phyloP scores from a whole-genome alignment of 2,329 filamentous ascomycete species.

The Zymoseptoria ardabiliae region DNA sequence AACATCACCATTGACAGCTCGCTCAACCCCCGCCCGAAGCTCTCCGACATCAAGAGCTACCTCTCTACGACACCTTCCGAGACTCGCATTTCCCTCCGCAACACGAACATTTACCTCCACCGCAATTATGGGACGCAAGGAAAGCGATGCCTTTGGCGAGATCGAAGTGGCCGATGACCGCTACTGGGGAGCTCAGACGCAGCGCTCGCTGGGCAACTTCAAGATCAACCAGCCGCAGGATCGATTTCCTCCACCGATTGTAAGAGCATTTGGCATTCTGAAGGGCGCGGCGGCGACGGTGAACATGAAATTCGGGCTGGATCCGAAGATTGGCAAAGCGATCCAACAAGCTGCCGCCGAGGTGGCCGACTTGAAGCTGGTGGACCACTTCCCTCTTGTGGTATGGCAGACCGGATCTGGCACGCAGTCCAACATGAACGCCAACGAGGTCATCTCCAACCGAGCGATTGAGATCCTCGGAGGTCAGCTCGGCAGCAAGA shows the following conservation, averaged over 20 bases:
- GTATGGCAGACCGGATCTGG: slow-evolving; percentile 99
- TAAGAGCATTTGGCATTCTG: slow-evolving; percentile 90
- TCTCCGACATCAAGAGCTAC: slow-evolving; percentile 2
- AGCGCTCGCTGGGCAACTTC: slow-evolving; percentile 95
- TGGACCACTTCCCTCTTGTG: slow-evolving; percentile 96
- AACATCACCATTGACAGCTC: slow-evolving; percentile 3
- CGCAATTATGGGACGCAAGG: slow-evolving; percentile 51
- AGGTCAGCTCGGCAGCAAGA: slow-evolving; percentile 90
- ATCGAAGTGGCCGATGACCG: slow-evolving; percentile 84
- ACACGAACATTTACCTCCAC: slow-evolving; percentile 27
- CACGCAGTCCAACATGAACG: slow-evolving; percentile 99
- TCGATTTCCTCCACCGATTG: slow-evolving; percentile 88
- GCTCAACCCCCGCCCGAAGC: slow-evolving; percentile 12
- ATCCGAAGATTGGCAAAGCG: slow-evolving; percentile 80
- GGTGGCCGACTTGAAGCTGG: slow-evolving; percentile 85
- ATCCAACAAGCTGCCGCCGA: slow-evolving; percentile 92
- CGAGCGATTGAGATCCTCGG: slow-evolving; percentile 96
- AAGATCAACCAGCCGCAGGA: slow-evolving; percentile 99
- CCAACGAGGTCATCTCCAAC: slow-evolving; percentile 99
- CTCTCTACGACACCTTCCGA: slow-evolving; percentile 1
- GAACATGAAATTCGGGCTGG: slow-evolving; percentile 90
- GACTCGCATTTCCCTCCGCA: slow-evolving; percentile 4
- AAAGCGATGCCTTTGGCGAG: slow-evolving; percentile 97
- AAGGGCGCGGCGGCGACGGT: slow-evolving; percentile 95
- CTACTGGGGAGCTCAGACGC: slow-evolving; percentile 98